Conservation (phyloP, 768 basidiomycete genomes). For the Megacollybia marginata region DNA sequence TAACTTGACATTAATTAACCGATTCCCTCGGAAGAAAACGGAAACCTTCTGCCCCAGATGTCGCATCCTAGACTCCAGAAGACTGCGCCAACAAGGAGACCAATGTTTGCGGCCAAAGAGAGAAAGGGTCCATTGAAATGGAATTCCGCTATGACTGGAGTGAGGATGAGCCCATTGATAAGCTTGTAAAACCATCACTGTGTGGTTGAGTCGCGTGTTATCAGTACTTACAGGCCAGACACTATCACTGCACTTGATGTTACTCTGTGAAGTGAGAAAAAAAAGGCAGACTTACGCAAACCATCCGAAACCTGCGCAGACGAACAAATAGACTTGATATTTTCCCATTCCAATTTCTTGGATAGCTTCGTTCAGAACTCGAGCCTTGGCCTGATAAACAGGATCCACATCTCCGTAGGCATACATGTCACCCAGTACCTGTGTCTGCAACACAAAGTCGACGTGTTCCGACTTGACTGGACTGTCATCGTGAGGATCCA, state of each 20-base stretch:
- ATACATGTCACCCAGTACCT: conserved; percentile 10
- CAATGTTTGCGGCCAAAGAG: conserved; percentile 65
- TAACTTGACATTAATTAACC: conserved; percentile 9
- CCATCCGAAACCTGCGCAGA: conserved; percentile 72
- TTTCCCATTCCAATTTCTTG: conserved; percentile 69
- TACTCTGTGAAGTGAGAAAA: background rate
- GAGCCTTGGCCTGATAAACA: conserved; percentile 51
- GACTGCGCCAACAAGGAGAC: conserved; percentile 59
- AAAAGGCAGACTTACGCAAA: conserved; percentile 45
- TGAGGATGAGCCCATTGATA: conserved; percentile 59
- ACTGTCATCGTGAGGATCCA: no score
- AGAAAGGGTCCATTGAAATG: conserved; percentile 51
- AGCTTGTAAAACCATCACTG: conserved; percentile 26
- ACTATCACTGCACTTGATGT: conserved; percentile 42
- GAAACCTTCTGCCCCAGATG: conserved; percentile 61
- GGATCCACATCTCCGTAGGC: conserved; percentile 35
- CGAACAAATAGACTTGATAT: conserved; percentile 58
- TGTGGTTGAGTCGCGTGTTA: background rate
- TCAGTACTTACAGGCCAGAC: conserved; percentile 56
- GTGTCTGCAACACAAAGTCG: background rate
- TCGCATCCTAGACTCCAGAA: conserved; percentile 67
- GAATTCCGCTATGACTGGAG: conserved; percentile 62
- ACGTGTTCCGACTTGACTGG: background rate
- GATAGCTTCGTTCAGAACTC: conserved; percentile 49
- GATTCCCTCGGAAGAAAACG: no score